These are phyloP conservation scores for Sesbania bispinosa DNA, from an alignment of 306 rosid genomes.

Conservation along the genomic window DNA sequence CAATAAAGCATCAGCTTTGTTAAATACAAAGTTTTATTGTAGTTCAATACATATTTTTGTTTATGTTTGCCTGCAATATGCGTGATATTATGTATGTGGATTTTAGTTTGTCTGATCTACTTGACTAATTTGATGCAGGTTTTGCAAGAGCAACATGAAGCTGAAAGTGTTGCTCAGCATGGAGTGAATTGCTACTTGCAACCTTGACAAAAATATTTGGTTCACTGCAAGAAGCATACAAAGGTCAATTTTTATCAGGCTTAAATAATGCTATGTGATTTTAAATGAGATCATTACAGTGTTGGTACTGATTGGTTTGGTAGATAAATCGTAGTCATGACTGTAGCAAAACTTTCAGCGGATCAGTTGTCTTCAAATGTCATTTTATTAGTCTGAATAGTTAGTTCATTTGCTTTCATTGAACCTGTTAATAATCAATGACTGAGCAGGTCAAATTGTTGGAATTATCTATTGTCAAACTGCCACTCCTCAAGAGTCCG, in stretches of 20 bases:
- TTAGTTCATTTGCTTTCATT: slow-evolving; percentile 17
- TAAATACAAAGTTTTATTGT: not conserved
- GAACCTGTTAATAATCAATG: slow-evolving; percentile 22
- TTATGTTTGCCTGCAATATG: not conserved
- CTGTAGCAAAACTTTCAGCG: slow-evolving; percentile 1
- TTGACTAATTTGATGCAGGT: slow-evolving; percentile 44
- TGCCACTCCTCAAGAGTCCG: slow-evolving; percentile 36
- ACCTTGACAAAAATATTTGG: slow-evolving; percentile 64
- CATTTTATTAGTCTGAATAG: not conserved
- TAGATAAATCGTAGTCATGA: slow-evolving; percentile 21
- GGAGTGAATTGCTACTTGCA: slow-evolving; percentile 55
- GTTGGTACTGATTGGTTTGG: slow-evolving; percentile 11
- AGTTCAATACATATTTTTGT: not conserved
- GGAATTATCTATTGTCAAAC: slow-evolving; percentile 64
- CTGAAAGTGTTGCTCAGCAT: slow-evolving; percentile 49
- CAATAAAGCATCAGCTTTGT: not conserved
- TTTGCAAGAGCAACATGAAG: slow-evolving; percentile 63
- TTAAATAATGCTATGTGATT: slow-evolving; percentile 6
- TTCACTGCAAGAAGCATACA: slow-evolving; percentile 65
- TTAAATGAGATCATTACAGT: not conserved
- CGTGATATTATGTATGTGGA: not conserved
- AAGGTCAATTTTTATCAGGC: slow-evolving; percentile 44
- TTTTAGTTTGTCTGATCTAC: slow-evolving; percentile 12
- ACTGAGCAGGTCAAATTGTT: slow-evolving; percentile 89
- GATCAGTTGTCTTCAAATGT: not conserved